phyloP scores from a whole-genome alignment of 768 basidiomycete genomes.

The Pleurotus pulmonarius region DNA sequence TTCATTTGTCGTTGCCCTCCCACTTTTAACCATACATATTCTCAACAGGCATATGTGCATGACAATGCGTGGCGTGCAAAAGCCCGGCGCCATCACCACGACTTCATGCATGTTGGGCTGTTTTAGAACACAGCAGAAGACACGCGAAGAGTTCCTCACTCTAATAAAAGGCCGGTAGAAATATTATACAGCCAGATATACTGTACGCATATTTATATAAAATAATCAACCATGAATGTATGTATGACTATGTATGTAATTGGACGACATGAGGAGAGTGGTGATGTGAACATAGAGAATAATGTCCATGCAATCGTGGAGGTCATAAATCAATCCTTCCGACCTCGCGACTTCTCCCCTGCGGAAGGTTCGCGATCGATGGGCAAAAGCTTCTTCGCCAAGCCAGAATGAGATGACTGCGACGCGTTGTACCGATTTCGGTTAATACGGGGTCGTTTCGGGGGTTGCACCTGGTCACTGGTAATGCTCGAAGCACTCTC shows the following conservation, averaged over 20 bases:
- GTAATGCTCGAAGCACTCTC: conserved; percentile 28
- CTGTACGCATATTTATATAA: conserved; percentile 7
- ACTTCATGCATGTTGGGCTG: conserved; percentile 99
- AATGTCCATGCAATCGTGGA: not conserved
- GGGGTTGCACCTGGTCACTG: conserved; percentile 36
- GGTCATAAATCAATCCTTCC: conserved; percentile 43
- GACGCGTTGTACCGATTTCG: conserved; percentile 44
- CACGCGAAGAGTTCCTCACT: conserved; percentile 93
- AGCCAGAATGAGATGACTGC: conserved; percentile 28
- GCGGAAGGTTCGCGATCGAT: conserved; percentile 50
- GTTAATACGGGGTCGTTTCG: conserved; percentile 59
- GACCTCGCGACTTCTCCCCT: conserved; percentile 51
- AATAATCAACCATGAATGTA: conserved; percentile 2
- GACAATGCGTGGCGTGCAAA: conserved; percentile 99
- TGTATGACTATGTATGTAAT: conserved; percentile 9
- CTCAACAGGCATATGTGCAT: conserved; percentile 38
- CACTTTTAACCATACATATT: not conserved
- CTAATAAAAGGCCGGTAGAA: conserved; percentile 54
- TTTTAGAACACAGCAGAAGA: conserved; percentile 98
- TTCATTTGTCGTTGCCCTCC: conserved; percentile 1
- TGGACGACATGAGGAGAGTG: not conserved
- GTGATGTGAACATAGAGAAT: not conserved
- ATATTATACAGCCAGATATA: conserved; percentile 7
- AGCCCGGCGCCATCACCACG: conserved; percentile 91
- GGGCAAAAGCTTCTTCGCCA: conserved; percentile 58